Evolutionary conservation across 495 filamentous ascomycete species (phyloP).

Genomic region (Lasiosphaeris hirsuta): DNA sequence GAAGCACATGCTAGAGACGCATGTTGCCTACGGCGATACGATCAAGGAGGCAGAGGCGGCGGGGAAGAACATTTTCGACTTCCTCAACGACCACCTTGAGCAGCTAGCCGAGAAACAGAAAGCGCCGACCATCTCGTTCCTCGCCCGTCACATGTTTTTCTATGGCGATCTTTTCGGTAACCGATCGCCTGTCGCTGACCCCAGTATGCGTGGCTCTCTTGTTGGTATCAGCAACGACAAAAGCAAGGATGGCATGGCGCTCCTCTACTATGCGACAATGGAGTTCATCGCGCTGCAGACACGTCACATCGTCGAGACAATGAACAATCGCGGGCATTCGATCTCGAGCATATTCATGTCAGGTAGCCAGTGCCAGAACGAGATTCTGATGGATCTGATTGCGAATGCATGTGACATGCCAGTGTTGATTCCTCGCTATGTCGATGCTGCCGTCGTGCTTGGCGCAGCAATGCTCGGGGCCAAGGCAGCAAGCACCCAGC

Average conservation of each 20-base stretch:
- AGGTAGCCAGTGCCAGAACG: slow-evolving; percentile 93
- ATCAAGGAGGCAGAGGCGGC: slow-evolving; percentile 66
- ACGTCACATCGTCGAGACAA: slow-evolving; percentile 86
- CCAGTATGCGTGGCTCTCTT: slow-evolving; percentile 84
- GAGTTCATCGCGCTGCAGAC: slow-evolving; percentile 98
- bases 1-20: slow-evolving; percentile 89
- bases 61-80: slow-evolving; percentile 87
- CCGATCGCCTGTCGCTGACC: slow-evolving; percentile 86
- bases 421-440: slow-evolving; percentile 85
- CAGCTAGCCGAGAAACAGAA: slow-evolving; percentile 62
- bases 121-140: slow-evolving; percentile 75
- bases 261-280: slow-evolving; percentile 90
- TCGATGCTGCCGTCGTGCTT: slow-evolving; percentile 93
- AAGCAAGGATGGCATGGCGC: slow-evolving; percentile 76
- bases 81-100: slow-evolving; percentile 82
- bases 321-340: slow-evolving; percentile 80
- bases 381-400: slow-evolving; percentile 83
- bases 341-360: slow-evolving; percentile 97
- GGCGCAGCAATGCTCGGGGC: slow-evolving; percentile 96
- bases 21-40: slow-evolving; percentile 80
- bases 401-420: slow-evolving; percentile 88
- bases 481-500: slow-evolving; percentile 79
- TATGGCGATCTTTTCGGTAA: slow-evolving; percentile 99
- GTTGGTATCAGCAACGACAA: slow-evolving; percentile 84
- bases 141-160: slow-evolving; percentile 93